Conservation (phyloP, 345 rosid genomes). For the Citrus sinensis region DNA sequence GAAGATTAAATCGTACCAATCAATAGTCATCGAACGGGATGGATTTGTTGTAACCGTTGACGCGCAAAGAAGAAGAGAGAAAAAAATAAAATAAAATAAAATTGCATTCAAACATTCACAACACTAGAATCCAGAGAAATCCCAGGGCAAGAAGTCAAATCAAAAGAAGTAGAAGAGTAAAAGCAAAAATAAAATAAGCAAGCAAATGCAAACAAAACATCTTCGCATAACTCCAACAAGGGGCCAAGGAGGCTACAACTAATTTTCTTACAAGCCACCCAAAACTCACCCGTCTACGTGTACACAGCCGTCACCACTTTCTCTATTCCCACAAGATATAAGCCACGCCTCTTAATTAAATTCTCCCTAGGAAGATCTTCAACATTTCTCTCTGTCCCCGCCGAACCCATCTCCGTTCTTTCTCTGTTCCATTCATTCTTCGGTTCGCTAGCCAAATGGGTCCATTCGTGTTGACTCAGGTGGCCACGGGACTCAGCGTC, state of each 20-base stretch:
- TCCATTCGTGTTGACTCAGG: slow-evolving; percentile 73
- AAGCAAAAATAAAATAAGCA: neutral
- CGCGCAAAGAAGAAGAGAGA: too few species aligned
- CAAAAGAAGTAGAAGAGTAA: neutral
- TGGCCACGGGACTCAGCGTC: slow-evolving; percentile 80
- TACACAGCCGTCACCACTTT: slow-evolving; percentile 38
- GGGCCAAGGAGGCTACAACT: neutral
- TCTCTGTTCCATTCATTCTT: neutral
- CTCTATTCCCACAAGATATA: neutral
- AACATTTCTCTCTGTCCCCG: neutral
- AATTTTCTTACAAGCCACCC: slow-evolving; percentile 17
- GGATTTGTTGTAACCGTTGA: neutral
- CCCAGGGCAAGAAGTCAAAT: neutral
- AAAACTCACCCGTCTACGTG: slow-evolving; percentile 43
- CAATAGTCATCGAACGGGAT: neutral
- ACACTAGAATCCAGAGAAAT: neutral
- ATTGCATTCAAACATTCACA: neutral
- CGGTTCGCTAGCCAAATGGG: slow-evolving; percentile 27
- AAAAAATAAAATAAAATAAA: neutral
- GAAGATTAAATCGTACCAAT: neutral
- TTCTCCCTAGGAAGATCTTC: neutral
- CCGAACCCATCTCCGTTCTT: neutral
- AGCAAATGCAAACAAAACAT: neutral
- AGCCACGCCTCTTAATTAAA: neutral
- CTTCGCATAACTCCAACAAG: slow-evolving; percentile 22